Base-by-base conservation (phyloP, 257 asterid species). In the Solanum corneliomulleri region DNA sequence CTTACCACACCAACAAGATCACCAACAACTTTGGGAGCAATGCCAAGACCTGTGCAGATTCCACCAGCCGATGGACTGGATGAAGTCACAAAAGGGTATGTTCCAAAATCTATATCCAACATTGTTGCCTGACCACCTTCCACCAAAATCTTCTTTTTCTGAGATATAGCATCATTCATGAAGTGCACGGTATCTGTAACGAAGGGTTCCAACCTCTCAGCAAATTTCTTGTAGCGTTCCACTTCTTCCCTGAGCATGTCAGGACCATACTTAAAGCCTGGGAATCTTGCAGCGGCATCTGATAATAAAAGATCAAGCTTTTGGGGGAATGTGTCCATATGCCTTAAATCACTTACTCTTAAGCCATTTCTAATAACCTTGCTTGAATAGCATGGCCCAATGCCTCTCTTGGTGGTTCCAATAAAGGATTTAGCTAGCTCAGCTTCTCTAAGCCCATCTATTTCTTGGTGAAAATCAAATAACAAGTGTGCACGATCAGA, bases 111-210 rank as follows among this genome's bases (percentile, higher is more conserved):
- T 18, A 97, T 88, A 91, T 97, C 98, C 8, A 97, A 89, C 99
- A 97, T 95, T 47, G 99, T 97, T 66, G 99, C 99, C 90, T 97
- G 99, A 89, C 99, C 98, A 66, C 98, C 99, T 93, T 97, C 99
- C 11, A 97, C 98, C 94, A 97, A 89, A 87, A 97, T 90, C 92
- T 90, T 97, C 85, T 91, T 88, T 47, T 94, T 89, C 91, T 87
- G 93, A 80, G 92, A 83, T 78, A 97, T 89, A 35, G 98, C 94
- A 85, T 94, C 96, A 71, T 97, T 92, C 93, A 97, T 90, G 91
- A 88, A 94, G 88, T 95, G 93, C 90, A 95, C 98, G 0, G 98
- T 97, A 89, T 97, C 99, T 27, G 95, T 87, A 86, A 97, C 89
- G 58, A 68, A 92, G 60, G 99, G 98, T 83, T 95, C 95, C 94